Evolutionary conservation across 805 yeast species (phyloP), one percentile per base, ranked within the genome.

Genomic region (Wickerhamomyces xylosicus): DNA sequence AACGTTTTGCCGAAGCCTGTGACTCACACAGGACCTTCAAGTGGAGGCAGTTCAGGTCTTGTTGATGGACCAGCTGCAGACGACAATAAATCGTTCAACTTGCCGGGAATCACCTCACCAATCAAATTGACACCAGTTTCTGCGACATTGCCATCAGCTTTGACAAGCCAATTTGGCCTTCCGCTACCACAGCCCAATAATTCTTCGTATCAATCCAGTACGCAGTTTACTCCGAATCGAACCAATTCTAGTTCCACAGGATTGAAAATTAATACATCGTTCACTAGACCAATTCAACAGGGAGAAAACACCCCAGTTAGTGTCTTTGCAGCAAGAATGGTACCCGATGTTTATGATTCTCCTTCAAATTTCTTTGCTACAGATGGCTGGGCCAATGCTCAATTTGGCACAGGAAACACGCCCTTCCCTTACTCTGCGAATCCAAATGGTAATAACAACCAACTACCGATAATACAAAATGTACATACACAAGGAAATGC

Each of bases 341-440:
- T 82, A 33, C 71, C 71, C 42, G 94, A 84, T 49, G 64, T 80
- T 53, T 76, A 85, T 50, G 89, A 87, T 22, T 81, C 90, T 5
- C 95, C 95, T 0, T 72, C 78, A n/a, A 81, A 74, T 45, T 77
- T 78, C 47, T 84, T 81, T 49, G 72, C 29, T 25, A 4, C 77
- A 6, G 67, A 74, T 39, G 79, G 74, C 34, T 74, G 79, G 79
- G 29, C 29, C 8, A 63, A 63, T 37, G 59, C 67, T 13, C 68
- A 71, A 10, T 66, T 63, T 52, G 71, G 71, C 5, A 54, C 64
- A 2, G 61, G 61, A 10, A 47, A 40, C 11, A 66, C 71, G 2
- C 70, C 71, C 13, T 44, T 58, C 15, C 59, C 65, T 1, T 47
- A 59, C 7, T 51, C 62, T 10, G 57, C 61, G 7, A 44, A 46